Percentiles rank a stretch among this genome's conserved stretches.
Conservation (phyloP, 1,284 basidiomycete species). For the Leucocoprinus gongylophorus region DNA sequence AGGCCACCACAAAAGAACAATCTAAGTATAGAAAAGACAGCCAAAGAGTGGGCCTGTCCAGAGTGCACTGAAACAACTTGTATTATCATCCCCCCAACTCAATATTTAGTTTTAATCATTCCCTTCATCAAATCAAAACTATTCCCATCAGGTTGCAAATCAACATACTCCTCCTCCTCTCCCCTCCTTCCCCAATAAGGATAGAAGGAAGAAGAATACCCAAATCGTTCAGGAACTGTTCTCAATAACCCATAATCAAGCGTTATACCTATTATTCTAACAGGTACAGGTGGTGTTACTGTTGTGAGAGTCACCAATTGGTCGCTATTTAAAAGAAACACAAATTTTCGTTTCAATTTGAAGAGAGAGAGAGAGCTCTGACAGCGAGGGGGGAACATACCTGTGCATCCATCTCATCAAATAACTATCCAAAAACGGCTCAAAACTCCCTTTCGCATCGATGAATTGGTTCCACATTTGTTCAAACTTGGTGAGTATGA, state of each 20-base stretch:
- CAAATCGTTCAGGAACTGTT: conserved; percentile 55
- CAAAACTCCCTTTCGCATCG: conserved; percentile 57
- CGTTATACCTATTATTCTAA: conserved; percentile 84
- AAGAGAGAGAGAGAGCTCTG: not conserved
- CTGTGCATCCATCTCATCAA: conserved; percentile 82
- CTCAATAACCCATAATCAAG: conserved; percentile 82
- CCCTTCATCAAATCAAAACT: conserved; percentile 94
- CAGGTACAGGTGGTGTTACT: conserved; percentile 57
- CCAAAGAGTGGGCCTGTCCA: not conserved
- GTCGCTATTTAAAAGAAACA: conserved; percentile 63
- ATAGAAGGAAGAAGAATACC: conserved; percentile 4
- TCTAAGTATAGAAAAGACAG: too few relatives aligned
- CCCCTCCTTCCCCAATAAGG: conserved; percentile 3
- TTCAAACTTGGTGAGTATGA: conserved; percentile 76
- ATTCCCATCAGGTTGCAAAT: conserved; percentile 91
- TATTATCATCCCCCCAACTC: too few relatives aligned
- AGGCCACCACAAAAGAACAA: too few relatives aligned
- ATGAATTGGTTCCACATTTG: conserved; percentile 73
- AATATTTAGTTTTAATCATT: conserved; percentile 54
- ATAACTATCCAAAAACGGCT: conserved; percentile 75
- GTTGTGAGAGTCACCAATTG: conserved; percentile 82
- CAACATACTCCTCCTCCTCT: conserved; percentile 38
- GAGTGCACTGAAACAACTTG: too few relatives aligned
- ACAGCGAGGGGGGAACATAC: conserved; percentile 43
- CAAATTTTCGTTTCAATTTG: too few relatives aligned